Evolutionary conservation across 1,139 yeast species (phyloP).

Genomic region (Candida tunisiensis): DNA sequence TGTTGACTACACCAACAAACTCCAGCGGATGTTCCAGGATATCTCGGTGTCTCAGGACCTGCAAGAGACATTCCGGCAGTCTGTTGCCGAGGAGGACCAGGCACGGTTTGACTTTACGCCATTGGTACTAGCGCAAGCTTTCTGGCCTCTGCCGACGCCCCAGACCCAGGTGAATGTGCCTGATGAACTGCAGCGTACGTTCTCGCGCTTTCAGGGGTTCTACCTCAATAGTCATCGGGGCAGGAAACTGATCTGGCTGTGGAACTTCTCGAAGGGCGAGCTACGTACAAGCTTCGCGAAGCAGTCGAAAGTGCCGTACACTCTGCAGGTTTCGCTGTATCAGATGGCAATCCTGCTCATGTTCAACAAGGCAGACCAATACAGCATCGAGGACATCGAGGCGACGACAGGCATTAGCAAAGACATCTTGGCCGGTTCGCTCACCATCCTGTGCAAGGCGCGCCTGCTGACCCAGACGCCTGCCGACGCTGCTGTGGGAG

Average conservation of each 20-base stretch:
- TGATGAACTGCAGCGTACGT: slow-evolving; percentile 42
- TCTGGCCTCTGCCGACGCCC: slow-evolving; percentile 67
- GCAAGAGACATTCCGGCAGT: slow-evolving; percentile 45
- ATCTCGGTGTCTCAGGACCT: slow-evolving; percentile 76
- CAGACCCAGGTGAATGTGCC: slow-evolving; percentile 39
- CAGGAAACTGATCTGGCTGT: slow-evolving; percentile 84
- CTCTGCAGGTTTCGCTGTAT: slow-evolving; percentile 68
- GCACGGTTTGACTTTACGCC: slow-evolving; percentile 40
- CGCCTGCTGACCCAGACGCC: slow-evolving; percentile 49
- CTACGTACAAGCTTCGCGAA: slow-evolving; percentile 74
- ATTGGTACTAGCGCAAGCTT: slow-evolving; percentile 66
- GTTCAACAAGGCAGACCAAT: slow-evolving; percentile 46
- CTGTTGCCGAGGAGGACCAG: slow-evolving; percentile 23
- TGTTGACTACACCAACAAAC: slow-evolving; percentile 80
- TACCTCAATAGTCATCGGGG: slow-evolving; percentile 73
- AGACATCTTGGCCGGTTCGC: slow-evolving; percentile 54
- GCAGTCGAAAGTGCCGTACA: slow-evolving; percentile 56
- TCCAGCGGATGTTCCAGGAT: slow-evolving; percentile 94
- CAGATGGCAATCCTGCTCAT: slow-evolving; percentile 79
- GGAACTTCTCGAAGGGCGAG: slow-evolving; percentile 93
- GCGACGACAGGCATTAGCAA: slow-evolving; percentile 53
- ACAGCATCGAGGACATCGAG: slow-evolving; percentile 43
- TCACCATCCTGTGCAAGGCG: slow-evolving; percentile 65
- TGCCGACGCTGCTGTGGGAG: slow-evolving; percentile 16
- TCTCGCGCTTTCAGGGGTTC: slow-evolving; percentile 48